Conservation (phyloP, 2,329 filamentous ascomycete species). For the Aspergillus fumigatus region DNA sequence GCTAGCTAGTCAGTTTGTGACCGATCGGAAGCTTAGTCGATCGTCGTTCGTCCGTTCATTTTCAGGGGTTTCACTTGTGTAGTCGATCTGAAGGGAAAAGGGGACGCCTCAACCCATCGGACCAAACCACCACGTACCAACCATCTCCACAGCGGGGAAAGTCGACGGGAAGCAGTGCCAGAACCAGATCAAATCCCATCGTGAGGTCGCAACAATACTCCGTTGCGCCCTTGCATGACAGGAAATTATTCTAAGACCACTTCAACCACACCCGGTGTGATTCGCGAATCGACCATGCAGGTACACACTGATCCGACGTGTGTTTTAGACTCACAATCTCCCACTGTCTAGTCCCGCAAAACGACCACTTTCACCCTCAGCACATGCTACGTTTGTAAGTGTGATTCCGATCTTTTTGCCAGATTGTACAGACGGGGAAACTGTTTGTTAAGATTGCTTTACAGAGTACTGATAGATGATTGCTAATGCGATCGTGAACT, state of each 20-base stretch:
- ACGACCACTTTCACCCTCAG: neutral
- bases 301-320: neutral
- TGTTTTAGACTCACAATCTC: neutral
- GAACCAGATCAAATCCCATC: conserved; percentile 8
- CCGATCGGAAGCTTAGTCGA: conserved; percentile 1
- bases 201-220: neutral
- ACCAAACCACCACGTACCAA: conserved; percentile 1
- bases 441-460: neutral
- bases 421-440: neutral
- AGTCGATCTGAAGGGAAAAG: conserved; percentile 11
- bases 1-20: neutral
- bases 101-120: conserved; percentile 2
- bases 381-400: neutral
- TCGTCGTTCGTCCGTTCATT: conserved; percentile 14
- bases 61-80: conserved; percentile 7
- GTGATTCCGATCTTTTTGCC: neutral
- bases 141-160: conserved; percentile 25
- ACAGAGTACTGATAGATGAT: neutral
- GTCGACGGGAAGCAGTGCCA: conserved; percentile 13
- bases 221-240: neutral
- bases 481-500: too few species aligned
- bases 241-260: neutral
- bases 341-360: neutral
- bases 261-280: neutral
- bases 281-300: neutral